Base-by-base conservation (phyloP, 345 rosid species). In the Physaria fendleri region DNA sequence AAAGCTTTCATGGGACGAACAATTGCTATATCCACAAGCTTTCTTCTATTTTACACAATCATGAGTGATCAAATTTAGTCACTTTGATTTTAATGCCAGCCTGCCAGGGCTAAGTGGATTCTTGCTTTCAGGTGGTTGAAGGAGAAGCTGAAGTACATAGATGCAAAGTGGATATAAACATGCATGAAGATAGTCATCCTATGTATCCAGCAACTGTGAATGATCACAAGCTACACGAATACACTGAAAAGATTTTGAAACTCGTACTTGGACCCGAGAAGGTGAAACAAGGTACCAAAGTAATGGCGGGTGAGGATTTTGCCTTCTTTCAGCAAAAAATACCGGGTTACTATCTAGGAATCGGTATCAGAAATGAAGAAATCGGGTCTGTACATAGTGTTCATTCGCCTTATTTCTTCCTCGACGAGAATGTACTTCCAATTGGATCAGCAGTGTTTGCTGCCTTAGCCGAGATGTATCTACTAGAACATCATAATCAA, bases 281-380 rank as follows among this genome's bases (percentile, higher is more conserved):
- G 24, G 79, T 81, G 5, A 67, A 47, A 69, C 65, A 16, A n/a
- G 78, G 66, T 18, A 6, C 35, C 9, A 88, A 76, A 62, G 52
- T 80, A 25, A 79, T 88, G 90, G 95, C 84, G 0, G 95, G 95
- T 2, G 96, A 88, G 76, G 96, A 88, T 69, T 92, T 92, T 50
- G 78, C 92, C 32, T 85, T 88, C 72, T 88, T 81, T 63, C 92
- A 82, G 72, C 80, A 88, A 62, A 6, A 15, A 69, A 78, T 88
- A 56, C 96, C 92, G 5, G 98, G 96, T 52, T 77, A 76, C 59
- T 77, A 78, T 81, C 53, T 85, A 7, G 23, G 74, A 70, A 75
- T 91, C 17, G 98, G 96, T 52, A 85, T 84, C 15, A 69, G 74
- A 72, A 84, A 84, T 7, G 80, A 88, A 63, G 74, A 77, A n/a